Base-by-base conservation (phyloP, 495 filamentous ascomycete genomes). In the Tirmania nivea region DNA sequence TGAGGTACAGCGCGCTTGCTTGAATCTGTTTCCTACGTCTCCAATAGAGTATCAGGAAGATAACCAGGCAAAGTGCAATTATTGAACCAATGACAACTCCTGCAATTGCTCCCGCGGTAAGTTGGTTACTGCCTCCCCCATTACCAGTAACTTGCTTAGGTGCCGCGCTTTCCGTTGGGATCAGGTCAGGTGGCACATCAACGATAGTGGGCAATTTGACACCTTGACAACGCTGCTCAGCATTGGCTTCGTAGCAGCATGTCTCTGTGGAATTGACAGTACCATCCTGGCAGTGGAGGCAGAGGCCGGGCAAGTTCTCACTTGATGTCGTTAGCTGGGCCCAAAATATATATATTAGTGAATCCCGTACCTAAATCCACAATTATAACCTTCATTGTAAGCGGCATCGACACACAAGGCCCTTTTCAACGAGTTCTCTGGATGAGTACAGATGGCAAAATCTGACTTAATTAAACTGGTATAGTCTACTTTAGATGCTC, bases 231-330 rank as follows among this genome's bases (percentile, higher is more conserved):
- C 79, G 76, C 34, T 60, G 65, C 48, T 81, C 71, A 20, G 81
- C 77, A 58, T 85, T 73, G n/a, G 88, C 78, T 59, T 78, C 83
- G 53, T 82, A 77, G 63, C 92, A 99, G 70, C 92, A 99, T 0
- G 88, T 90, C 66, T 99, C 92, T 51, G 86, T 96, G 14, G 85
- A 79, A 67, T 94, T 94, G 39, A 80, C 75, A 31, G 87, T 50
- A 86, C 60, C 81, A 87, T 11, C 77, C 70, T 31, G 73, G 66
- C 92, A 99, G 61, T 87, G 94, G 14, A 78, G 74, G 69, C 92
- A 99, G 45, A 99, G 72, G 2, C 88, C 87, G 56, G 82, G 69
- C 0, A 85, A 75, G 66, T 92, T 96, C 16, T 75, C 69, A 34
- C 75, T 75, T 65, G 56, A 37, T 14, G 49, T 31, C 5, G 12